A percentile compares a stretch with the other conserved stretches of the same genome.
Evolutionary conservation across 208 protist genomes (phyloP).

Genomic region (Naegleria fowleri): DNA sequence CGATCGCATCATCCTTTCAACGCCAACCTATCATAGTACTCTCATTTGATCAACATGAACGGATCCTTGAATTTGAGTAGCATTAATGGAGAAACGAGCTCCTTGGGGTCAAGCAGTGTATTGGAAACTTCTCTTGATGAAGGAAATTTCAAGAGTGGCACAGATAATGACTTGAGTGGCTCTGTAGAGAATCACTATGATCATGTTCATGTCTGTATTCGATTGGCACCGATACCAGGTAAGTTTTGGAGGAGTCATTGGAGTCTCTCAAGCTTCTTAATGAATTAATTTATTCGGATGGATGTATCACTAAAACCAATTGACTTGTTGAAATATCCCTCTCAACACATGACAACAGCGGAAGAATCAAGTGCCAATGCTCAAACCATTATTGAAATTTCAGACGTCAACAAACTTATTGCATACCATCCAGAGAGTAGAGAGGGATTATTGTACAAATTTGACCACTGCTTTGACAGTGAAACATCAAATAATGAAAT

Average conservation of each 20-base stretch:
- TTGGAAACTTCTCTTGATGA: neutral
- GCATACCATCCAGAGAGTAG: constrained; percentile 14
- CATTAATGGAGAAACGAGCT: neutral
- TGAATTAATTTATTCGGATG: no score
- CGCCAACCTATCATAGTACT: no score
- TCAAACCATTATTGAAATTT: neutral
- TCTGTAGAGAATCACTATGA: neutral
- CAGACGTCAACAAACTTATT: neutral
- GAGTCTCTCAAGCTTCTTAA: no score
- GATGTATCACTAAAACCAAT: no score
- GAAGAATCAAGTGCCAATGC: neutral
- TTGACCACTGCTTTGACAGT: constrained; percentile 17
- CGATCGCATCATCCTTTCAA: no score
- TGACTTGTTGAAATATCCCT: no score
- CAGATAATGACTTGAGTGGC: neutral
- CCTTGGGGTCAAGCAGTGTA: neutral
- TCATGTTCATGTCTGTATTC: neutral
- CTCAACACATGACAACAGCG: neutral
- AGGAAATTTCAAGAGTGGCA: neutral
- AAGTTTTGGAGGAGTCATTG: neutral
- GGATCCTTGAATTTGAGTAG: neutral
- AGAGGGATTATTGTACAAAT: neutral
- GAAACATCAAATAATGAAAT: neutral
- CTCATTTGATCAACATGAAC: no score
- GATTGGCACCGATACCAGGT: neutral